These are phyloP conservation scores for Erodium moschatum DNA, from an alignment of 441 rosid species.

Conservation along the genomic window DNA sequence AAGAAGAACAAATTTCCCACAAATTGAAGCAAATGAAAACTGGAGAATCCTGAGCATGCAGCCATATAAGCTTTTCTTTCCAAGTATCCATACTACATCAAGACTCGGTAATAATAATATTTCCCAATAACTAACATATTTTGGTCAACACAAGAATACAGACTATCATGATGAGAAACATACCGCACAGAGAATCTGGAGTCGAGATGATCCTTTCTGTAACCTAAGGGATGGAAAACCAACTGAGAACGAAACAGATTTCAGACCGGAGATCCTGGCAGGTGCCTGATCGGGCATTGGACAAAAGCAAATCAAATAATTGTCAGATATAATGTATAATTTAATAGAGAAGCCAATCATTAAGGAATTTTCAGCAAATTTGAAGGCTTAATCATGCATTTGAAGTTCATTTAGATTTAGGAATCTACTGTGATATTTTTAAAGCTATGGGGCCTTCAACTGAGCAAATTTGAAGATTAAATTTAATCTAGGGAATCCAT, in stretches of 20 bases:
- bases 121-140: neutral
- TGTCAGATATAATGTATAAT: neutral
- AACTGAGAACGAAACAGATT: constrained; percentile 31
- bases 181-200: constrained; percentile 42
- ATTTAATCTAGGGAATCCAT: too few species aligned
- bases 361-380: too few species aligned
- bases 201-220: constrained; percentile 25
- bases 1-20: neutral
- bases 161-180: neutral
- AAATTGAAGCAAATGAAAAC: too few species aligned
- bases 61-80: neutral
- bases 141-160: neutral
- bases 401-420: too few species aligned
- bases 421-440: too few species aligned
- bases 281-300: constrained; percentile 26
- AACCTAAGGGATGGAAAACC: constrained; percentile 36
- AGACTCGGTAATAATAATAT: neutral
- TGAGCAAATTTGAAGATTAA: too few species aligned
- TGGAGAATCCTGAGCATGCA: too few species aligned
- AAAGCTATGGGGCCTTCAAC: too few species aligned
- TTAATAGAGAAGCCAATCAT: neutral
- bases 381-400: too few species aligned
- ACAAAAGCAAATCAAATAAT: neutral
- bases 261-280: constrained; percentile 29
- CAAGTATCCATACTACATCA: neutral